Evolutionary conservation across 2,329 filamentous ascomycete genomes (phyloP).

Genomic region (Fusarium liriodendri): DNA sequence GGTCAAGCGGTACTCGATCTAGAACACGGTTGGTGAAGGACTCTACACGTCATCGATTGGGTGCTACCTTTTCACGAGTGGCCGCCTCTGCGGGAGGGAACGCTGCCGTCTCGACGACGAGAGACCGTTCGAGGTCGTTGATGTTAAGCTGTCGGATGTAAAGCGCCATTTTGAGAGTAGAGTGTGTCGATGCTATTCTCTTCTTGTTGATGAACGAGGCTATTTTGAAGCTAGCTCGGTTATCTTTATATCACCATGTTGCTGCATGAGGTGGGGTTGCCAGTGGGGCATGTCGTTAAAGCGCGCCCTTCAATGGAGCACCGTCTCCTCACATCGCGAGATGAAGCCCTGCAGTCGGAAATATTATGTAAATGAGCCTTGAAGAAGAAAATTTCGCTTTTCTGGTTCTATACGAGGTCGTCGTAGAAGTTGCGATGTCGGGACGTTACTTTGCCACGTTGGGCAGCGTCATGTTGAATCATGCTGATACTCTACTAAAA

Average conservation of each 20-base stretch:
- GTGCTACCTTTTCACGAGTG: constrained; percentile 42
- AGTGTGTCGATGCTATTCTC: not conserved
- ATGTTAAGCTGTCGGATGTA: constrained; percentile 41
- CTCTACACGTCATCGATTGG: not conserved
- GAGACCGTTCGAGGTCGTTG: constrained; percentile 39
- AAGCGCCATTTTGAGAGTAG: constrained; percentile 24
- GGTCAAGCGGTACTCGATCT: constrained; percentile 46
- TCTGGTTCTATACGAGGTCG: not conserved
- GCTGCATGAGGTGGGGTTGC: not conserved
- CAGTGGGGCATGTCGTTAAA: not conserved
- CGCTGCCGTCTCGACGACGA: constrained; percentile 41
- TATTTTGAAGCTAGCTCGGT: not conserved
- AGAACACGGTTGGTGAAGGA: not conserved
- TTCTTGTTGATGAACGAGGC: not conserved
- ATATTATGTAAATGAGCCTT: not conserved
- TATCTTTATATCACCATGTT: not conserved
- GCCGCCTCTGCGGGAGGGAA: constrained; percentile 46
- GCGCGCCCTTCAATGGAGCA: not conserved
- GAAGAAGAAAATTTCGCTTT: not conserved
- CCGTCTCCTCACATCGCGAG: not conserved
- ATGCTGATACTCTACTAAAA: not conserved
- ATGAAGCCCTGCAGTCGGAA: not conserved
- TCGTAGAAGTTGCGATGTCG: not conserved
- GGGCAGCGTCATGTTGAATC: not conserved
- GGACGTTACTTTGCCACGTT: not conserved